Conservation (phyloP, 164 flowering plant genomes). For the Liquidambar formosana region DNA sequence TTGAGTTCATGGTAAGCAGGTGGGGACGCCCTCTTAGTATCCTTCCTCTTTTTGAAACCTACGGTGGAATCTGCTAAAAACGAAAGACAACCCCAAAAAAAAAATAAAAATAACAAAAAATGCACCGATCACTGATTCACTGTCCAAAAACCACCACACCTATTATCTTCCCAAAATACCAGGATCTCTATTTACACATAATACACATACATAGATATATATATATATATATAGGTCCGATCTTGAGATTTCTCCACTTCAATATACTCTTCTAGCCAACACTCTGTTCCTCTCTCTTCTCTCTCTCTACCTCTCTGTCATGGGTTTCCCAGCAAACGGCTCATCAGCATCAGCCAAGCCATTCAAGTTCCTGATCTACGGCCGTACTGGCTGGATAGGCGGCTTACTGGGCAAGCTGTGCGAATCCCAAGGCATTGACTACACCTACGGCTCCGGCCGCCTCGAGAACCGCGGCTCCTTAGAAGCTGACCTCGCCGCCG, state of each 20-base stretch:
- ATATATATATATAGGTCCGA: neutral
- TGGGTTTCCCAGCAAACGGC: slow-evolving; percentile 46
- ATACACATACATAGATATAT: neutral
- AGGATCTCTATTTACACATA: neutral
- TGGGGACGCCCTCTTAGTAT: too few relatives aligned
- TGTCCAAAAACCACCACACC: neutral
- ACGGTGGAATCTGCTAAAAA: too few relatives aligned
- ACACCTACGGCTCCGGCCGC: slow-evolving; percentile 55
- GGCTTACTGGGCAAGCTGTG: slow-evolving; percentile 65
- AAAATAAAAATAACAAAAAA: too few relatives aligned
- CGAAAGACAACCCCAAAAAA: too few relatives aligned
- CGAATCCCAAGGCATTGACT: slow-evolving; percentile 39
- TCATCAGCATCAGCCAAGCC: slow-evolving; percentile 21
- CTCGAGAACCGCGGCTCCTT: slow-evolving; percentile 52
- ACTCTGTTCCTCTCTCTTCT: neutral
- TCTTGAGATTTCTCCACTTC: neutral
- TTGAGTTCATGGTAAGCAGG: too few relatives aligned
- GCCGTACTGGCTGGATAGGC: slow-evolving; percentile 77
- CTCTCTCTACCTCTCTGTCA: slow-evolving; percentile 5
- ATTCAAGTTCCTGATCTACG: slow-evolving; percentile 62
- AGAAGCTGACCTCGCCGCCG: slow-evolving; percentile 43
- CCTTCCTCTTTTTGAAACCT: too few relatives aligned
- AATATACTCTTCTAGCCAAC: slow-evolving; percentile 1
- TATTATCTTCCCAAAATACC: neutral
- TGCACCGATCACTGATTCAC: too few relatives aligned